Percentiles rank a stretch among this genome's conserved stretches.
phyloP scores from a whole-genome alignment of 768 basidiomycete species.

The Podaxis mareebaensis region DNA sequence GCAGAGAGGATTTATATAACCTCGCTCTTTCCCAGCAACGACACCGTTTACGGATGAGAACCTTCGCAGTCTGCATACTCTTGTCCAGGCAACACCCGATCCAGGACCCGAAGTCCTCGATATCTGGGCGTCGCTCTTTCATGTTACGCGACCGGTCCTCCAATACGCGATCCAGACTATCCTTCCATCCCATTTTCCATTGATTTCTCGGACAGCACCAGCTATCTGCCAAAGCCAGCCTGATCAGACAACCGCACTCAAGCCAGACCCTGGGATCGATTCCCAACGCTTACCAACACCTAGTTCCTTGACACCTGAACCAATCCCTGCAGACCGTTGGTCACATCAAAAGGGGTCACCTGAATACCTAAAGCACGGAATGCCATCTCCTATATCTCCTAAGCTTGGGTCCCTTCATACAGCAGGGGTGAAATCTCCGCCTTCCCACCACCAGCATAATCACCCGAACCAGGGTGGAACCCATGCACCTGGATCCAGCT shows the following conservation, averaged over 20 bases:
- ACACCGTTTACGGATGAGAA: neutral
- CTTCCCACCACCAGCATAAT: neutral
- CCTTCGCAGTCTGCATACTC: slow-evolving; percentile 11
- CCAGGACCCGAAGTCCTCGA: slow-evolving; percentile 1
- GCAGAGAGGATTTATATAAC: neutral
- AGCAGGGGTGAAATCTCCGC: neutral
- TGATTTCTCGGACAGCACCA: neutral
- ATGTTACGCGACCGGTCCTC: slow-evolving; percentile 2
- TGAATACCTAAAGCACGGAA: neutral
- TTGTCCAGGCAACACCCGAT: slow-evolving; percentile 5
- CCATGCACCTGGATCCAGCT: neutral
- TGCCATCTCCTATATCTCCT: neutral
- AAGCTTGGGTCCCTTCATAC: neutral
- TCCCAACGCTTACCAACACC: slow-evolving; percentile 20
- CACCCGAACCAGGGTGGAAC: neutral
- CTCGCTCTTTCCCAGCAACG: neutral
- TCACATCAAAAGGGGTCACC: neutral
- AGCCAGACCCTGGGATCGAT: neutral
- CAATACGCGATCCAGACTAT: neutral
- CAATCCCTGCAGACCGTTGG: neutral
- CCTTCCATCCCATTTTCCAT: neutral
- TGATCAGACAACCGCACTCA: neutral
- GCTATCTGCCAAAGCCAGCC: neutral
- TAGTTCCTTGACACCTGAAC: slow-evolving; percentile 18
- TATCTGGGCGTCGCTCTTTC: slow-evolving; percentile 9